Evolutionary conservation across 192 early-diverging fungal species (phyloP).

Genomic region (Umbelopsis sp.): DNA sequence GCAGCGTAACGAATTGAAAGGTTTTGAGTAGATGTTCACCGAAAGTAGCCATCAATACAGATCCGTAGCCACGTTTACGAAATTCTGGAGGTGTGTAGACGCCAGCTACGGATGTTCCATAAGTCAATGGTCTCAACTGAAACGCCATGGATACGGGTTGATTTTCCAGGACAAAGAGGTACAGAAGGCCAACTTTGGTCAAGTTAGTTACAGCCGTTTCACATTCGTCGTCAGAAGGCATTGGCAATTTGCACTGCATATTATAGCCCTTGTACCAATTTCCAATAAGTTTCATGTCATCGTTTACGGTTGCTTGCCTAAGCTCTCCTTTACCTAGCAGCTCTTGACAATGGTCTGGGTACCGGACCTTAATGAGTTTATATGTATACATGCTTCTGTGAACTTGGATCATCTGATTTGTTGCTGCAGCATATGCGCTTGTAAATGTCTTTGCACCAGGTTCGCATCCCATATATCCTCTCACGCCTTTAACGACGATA

Average conservation of each 20-base stretch:
- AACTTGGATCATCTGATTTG: not conserved
- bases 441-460: not conserved
- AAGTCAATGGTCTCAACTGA: not conserved
- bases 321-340: not conserved
- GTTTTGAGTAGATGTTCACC: not conserved
- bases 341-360: not conserved
- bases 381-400: not conserved
- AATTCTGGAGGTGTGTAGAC: conserved; percentile 7
- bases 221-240: not conserved
- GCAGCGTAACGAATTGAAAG: conserved; percentile 1
- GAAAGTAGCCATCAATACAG: not conserved
- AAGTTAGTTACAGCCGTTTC: not conserved
- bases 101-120: conserved; percentile 9
- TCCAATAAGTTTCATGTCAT: not conserved
- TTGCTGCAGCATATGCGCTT: not conserved
- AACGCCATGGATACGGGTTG: not conserved
- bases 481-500: not conserved
- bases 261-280: not conserved
- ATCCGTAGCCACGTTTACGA: not conserved
- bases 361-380: not conserved
- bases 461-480: not conserved
- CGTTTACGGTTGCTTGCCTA: not conserved
- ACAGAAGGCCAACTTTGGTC: not conserved
- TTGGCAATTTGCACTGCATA: not conserved
- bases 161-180: not conserved